phyloP scores from a whole-genome alignment of 139 green algal genomes.

The Chlamydomonas sp. region DNA sequence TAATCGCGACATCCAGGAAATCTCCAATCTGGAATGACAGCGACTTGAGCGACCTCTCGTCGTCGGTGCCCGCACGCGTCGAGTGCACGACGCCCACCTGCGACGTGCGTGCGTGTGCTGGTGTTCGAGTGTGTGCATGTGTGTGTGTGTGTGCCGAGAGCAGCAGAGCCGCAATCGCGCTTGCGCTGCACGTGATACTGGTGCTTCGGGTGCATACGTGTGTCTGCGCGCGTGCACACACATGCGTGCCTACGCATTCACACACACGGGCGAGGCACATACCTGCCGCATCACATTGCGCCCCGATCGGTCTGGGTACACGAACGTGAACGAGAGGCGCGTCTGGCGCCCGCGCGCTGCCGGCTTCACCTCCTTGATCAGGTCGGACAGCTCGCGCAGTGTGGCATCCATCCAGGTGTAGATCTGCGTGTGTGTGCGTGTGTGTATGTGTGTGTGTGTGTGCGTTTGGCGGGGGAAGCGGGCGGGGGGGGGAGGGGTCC shows the following conservation, averaged over 20 bases:
- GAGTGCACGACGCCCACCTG: conserved; percentile 62
- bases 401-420: conserved; percentile 88
- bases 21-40: conserved; percentile 86
- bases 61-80: conserved; percentile 49
- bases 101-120: not conserved
- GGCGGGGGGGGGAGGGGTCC: not conserved
- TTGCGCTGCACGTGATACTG: not conserved
- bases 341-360: conserved; percentile 31
- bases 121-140: not conserved
- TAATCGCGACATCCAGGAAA: conserved; percentile 69
- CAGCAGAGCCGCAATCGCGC: not conserved
- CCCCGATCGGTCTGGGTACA: conserved; percentile 84
- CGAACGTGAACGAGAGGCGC: conserved; percentile 75
- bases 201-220: not conserved
- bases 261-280: not conserved
- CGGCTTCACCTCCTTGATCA: conserved; percentile 61
- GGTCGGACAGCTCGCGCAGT: conserved; percentile 80
- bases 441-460: not conserved
- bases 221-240: not conserved
- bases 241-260: not conserved
- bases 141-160: not conserved
- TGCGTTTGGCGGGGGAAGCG: too few relatives aligned
- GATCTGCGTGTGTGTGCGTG: conserved; percentile 1
- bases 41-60: conserved; percentile 67
- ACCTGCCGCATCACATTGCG: conserved; percentile 80